phyloP scores from a whole-genome alignment of 768 basidiomycete species.

The Russula abietina region DNA sequence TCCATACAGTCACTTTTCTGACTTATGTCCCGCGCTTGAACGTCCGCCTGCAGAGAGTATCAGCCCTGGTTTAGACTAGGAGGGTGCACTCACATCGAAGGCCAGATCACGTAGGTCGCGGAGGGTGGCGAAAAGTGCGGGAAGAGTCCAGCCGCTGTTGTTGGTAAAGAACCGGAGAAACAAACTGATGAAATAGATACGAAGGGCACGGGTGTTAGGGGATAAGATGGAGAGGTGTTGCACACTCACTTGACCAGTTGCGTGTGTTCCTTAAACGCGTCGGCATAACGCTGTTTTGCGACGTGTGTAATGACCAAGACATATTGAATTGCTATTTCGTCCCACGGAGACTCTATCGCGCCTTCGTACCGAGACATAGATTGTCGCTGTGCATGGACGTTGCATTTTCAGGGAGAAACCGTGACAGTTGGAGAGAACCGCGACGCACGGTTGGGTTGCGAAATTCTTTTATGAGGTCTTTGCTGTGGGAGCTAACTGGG shows the following conservation, averaged over 20 bases:
- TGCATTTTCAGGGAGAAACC: not conserved
- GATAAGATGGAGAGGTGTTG: not conserved
- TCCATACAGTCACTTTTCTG: conserved; percentile 70
- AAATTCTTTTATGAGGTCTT: conserved; percentile 67
- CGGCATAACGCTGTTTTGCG: conserved; percentile 56
- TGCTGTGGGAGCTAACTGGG: conserved; percentile 71
- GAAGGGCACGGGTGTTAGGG: not conserved
- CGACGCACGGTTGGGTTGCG: conserved; percentile 46
- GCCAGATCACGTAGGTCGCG: conserved; percentile 81
- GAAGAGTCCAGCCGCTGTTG: conserved; percentile 83
- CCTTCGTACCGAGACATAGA: conserved; percentile 47
- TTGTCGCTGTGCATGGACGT: conserved; percentile 27
- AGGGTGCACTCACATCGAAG: conserved; percentile 53
- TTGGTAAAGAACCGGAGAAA: conserved; percentile 77
- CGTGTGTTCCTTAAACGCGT: conserved; percentile 79
- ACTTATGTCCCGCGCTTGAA: conserved; percentile 36
- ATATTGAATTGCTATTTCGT: conserved; percentile 80
- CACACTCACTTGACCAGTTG: conserved; percentile 64
- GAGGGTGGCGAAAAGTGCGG: conserved; percentile 73
- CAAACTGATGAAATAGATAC: conserved; percentile 37
- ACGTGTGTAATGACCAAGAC: conserved; percentile 68
- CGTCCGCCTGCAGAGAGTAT: conserved; percentile 16
- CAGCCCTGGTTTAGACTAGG: not conserved
- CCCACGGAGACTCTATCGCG: conserved; percentile 70
- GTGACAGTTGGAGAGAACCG: not conserved